Percentiles rank a stretch among this genome's conserved stretches.
These are phyloP conservation scores for Ustilago hordei DNA, from an alignment of 1,284 basidiomycete species.

Conservation along the genomic window DNA sequence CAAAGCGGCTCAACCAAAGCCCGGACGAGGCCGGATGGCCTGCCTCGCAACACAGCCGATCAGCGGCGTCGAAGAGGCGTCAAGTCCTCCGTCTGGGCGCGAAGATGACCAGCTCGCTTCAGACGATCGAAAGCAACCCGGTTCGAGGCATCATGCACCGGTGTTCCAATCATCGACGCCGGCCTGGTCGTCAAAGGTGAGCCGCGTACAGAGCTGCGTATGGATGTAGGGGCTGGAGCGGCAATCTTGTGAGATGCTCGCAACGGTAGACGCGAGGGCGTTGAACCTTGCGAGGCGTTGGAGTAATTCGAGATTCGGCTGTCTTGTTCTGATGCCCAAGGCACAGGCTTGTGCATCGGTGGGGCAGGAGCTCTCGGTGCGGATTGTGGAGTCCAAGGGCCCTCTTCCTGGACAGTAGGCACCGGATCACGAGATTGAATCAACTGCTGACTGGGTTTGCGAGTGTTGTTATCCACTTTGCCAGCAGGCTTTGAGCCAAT, in stretches of 20 bases:
- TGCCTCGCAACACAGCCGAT: background rate
- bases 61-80: slow-evolving; percentile 41
- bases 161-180: slow-evolving; percentile 37
- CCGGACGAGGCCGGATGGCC: slow-evolving; percentile 16
- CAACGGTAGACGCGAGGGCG: slow-evolving; percentile 39
- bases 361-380: background rate
- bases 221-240: slow-evolving; percentile 15
- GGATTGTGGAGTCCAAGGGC: slow-evolving; percentile 18
- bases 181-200: slow-evolving; percentile 24
- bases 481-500: slow-evolving; percentile 7
- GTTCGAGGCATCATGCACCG: slow-evolving; percentile 37
- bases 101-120: slow-evolving; percentile 47
- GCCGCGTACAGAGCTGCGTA: slow-evolving; percentile 26
- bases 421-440: slow-evolving; percentile 30
- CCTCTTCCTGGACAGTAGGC: slow-evolving; percentile 39
- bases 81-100: slow-evolving; percentile 43
- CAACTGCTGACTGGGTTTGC: slow-evolving; percentile 35
- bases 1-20: background rate
- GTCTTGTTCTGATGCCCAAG: slow-evolving; percentile 14
- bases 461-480: slow-evolving; percentile 1
- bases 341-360: background rate
- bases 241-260: slow-evolving; percentile 22
- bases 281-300: slow-evolving; percentile 15
- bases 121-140: slow-evolving; percentile 48
- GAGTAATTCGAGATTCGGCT: slow-evolving; percentile 27